phyloP scores from a whole-genome alignment of 176 grass and related monocot genomes.

The Zizania latifolia region DNA sequence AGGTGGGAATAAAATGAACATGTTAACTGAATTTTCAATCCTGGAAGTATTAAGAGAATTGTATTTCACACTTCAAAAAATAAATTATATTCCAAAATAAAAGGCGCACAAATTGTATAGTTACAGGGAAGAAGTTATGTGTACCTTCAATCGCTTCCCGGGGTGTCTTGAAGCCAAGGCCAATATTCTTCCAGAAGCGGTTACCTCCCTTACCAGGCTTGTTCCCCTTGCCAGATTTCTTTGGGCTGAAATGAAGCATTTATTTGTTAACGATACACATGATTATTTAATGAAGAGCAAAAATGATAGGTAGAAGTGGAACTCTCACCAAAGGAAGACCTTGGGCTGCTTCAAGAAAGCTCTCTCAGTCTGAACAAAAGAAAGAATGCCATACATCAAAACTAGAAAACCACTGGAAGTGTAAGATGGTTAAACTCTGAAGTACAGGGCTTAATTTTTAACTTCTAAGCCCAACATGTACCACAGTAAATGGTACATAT shows the following conservation, averaged over 20 bases:
- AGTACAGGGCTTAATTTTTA: background rate
- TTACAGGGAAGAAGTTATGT: background rate
- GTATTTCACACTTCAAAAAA: background rate
- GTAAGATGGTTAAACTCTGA: background rate
- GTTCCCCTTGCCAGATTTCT: constrained; percentile 49
- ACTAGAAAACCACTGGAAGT: background rate
- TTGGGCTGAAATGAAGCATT: constrained; percentile 19
- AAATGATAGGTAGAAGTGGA: background rate
- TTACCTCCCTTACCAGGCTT: constrained; percentile 53
- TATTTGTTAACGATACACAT: no score
- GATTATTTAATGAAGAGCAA: background rate
- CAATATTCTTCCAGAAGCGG: constrained; percentile 48
- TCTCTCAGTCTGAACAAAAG: constrained; percentile 39
- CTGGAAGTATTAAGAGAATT: no score
- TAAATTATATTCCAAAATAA: background rate
- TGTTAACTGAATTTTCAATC: no score
- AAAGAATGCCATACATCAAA: background rate
- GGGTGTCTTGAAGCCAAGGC: constrained; percentile 54
- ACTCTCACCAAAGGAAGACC: constrained; percentile 43
- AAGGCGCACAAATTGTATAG: background rate
- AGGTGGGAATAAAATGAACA: no score
- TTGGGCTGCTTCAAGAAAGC: constrained; percentile 51
- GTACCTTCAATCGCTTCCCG: constrained; percentile 48
- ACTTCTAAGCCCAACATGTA: background rate
- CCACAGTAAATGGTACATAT: background rate